phyloP scores from a whole-genome alignment of 768 basidiomycete genomes.

The Agaricus bisporus region DNA sequence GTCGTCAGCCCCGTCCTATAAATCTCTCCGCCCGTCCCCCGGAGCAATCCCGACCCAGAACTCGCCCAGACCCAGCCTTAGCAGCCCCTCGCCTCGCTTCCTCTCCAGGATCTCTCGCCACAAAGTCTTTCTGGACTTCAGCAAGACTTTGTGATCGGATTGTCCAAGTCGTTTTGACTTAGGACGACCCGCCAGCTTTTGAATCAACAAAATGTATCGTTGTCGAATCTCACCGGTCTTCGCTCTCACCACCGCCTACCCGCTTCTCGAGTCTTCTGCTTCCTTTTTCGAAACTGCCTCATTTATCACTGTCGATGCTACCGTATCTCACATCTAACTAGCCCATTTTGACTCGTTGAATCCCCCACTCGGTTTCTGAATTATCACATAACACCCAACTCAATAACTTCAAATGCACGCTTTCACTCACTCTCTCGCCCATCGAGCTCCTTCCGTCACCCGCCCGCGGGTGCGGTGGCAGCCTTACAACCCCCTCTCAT shows the following conservation, averaged over 20 bases:
- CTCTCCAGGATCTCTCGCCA: constrained; percentile 7
- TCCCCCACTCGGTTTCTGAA: constrained; percentile 20
- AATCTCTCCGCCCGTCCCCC: constrained; percentile 1
- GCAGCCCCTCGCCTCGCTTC: background rate
- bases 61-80: background rate
- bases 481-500: constrained; percentile 54
- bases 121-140: constrained; percentile 24
- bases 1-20: background rate
- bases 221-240: constrained; percentile 8
- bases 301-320: constrained; percentile 27
- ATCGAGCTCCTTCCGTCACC: constrained; percentile 63
- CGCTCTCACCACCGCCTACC: constrained; percentile 19
- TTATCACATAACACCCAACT: constrained; percentile 23
- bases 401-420: constrained; percentile 31
- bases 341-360: constrained; percentile 17
- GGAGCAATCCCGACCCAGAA: constrained; percentile 5
- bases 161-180: constrained; percentile 34
- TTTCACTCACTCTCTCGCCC: constrained; percentile 49
- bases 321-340: constrained; percentile 27
- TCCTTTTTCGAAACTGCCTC: constrained; percentile 14
- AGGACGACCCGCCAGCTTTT: constrained; percentile 29
- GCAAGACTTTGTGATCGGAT: constrained; percentile 35
- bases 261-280: constrained; percentile 9
- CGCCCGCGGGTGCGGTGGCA: constrained; percentile 76
- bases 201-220: constrained; percentile 35